A percentile compares a stretch with the other conserved stretches of the same genome.
Conservation (phyloP, 805 yeast species). For the Sporopachydermia lactativora region DNA sequence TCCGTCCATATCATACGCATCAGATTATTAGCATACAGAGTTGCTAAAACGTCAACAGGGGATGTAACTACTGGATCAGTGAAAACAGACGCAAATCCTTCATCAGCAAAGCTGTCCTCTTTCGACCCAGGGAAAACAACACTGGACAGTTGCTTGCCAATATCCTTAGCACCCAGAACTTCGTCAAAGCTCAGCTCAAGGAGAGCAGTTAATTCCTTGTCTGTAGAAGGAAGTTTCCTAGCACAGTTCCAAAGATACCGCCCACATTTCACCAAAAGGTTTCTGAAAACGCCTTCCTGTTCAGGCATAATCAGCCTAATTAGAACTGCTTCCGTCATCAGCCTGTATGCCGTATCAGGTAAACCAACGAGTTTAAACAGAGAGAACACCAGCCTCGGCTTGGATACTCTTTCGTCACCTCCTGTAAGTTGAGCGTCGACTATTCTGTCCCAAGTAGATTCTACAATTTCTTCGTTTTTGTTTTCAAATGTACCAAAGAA, state of each 20-base stretch:
- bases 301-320: neutral
- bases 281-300: neutral
- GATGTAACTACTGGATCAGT: neutral
- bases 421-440: constrained; percentile 2
- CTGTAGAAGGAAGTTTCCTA: neutral
- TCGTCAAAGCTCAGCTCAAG: neutral
- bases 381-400: constrained; percentile 1
- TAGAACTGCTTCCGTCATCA: neutral
- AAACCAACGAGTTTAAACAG: neutral
- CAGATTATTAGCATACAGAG: neutral
- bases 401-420: constrained; percentile 2
- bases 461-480: neutral
- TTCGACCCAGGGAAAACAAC: neutral
- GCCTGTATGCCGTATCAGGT: neutral
- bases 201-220: neutral
- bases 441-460: neutral
- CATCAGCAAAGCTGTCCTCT: neutral
- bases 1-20: neutral
- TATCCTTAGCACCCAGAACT: neutral
- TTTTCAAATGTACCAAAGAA: neutral
- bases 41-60: neutral
- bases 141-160: neutral
- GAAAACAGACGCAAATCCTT: neutral
- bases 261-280: neutral
- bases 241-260: neutral